These are phyloP conservation scores for Rubus parviflorus DNA, from an alignment of 306 rosid genomes.

Conservation along the genomic window DNA sequence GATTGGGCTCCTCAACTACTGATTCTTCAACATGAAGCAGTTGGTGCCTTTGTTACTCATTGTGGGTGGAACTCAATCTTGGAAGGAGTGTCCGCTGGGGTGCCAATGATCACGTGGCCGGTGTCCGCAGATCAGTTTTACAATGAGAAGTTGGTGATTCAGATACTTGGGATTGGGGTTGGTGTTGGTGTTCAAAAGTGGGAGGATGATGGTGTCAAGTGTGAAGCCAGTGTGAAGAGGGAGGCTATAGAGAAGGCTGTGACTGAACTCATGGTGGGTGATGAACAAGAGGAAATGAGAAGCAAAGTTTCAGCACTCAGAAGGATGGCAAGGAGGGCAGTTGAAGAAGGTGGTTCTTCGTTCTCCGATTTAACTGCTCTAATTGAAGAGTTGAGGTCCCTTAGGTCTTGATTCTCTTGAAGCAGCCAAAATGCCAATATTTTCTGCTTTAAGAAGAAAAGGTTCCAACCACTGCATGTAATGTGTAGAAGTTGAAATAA, in stretches of 20 bases:
- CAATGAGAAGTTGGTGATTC: slow-evolving; percentile 39
- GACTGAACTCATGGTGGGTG: slow-evolving; percentile 30
- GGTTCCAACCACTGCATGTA: too few relatives aligned
- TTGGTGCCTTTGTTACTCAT: slow-evolving; percentile 40
- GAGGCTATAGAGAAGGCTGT: slow-evolving; percentile 32
- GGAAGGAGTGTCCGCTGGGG: slow-evolving; percentile 35
- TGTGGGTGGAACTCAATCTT: slow-evolving; percentile 45
- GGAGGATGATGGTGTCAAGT: slow-evolving; percentile 18
- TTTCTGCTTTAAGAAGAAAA: background rate
- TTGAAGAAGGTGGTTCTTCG: slow-evolving; percentile 10
- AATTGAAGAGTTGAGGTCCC: slow-evolving; percentile 1
- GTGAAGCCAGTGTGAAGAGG: slow-evolving; percentile 14
- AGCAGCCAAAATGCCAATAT: background rate
- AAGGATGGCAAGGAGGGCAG: slow-evolving; percentile 27
- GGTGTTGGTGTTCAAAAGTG: slow-evolving; percentile 33
- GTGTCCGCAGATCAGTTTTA: slow-evolving; percentile 29
- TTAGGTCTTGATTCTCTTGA: background rate
- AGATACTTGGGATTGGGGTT: slow-evolving; percentile 28
- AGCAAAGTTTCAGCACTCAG: slow-evolving; percentile 12
- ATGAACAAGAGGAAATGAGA: slow-evolving; percentile 37
- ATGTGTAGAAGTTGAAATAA: background rate
- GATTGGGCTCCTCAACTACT: slow-evolving; percentile 43
- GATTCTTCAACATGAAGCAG: slow-evolving; percentile 37
- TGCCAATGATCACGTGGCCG: slow-evolving; percentile 46
- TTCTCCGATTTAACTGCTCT: background rate